A percentile compares a stretch with the other conserved stretches of the same genome.
Evolutionary conservation across 495 filamentous ascomycete species (phyloP).

Genomic region (Elasticomyces elasticus): DNA sequence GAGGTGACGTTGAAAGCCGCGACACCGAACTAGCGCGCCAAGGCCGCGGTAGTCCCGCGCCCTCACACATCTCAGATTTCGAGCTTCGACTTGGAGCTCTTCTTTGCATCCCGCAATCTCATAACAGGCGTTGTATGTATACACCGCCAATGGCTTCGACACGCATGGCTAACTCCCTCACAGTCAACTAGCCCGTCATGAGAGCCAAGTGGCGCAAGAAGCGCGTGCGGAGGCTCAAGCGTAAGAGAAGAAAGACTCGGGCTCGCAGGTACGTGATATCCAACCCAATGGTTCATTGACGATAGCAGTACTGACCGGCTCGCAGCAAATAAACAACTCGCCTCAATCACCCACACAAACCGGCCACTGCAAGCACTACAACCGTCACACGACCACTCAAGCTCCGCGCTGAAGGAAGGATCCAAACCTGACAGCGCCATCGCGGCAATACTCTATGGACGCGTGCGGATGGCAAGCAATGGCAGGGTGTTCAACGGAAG

Average conservation of each 20-base stretch:
- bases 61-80: not conserved
- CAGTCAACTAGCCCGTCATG: constrained; percentile 55
- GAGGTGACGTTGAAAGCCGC: no score
- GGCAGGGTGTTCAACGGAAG: constrained; percentile 12
- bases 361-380: constrained; percentile 13
- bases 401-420: constrained; percentile 20
- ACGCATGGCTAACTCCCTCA: not conserved
- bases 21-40: not conserved
- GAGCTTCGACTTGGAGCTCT: not conserved
- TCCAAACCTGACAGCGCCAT: constrained; percentile 20
- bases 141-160: not conserved
- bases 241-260: constrained; percentile 98
- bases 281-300: not conserved
- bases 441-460: constrained; percentile 24
- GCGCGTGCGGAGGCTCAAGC: constrained; percentile 92
- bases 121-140: not conserved
- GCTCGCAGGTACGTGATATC: constrained; percentile 63
- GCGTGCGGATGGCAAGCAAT: constrained; percentile 8
- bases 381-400: constrained; percentile 20
- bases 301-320: constrained; percentile 3
- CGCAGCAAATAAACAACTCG: constrained; percentile 37
- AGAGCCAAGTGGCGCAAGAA: constrained; percentile 99
- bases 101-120: not conserved
- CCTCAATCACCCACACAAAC: constrained; percentile 26
- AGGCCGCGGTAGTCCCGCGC: not conserved